Evolutionary conservation across 805 yeast genomes (phyloP).

Genomic region (Saturnispora kantuleensis): DNA sequence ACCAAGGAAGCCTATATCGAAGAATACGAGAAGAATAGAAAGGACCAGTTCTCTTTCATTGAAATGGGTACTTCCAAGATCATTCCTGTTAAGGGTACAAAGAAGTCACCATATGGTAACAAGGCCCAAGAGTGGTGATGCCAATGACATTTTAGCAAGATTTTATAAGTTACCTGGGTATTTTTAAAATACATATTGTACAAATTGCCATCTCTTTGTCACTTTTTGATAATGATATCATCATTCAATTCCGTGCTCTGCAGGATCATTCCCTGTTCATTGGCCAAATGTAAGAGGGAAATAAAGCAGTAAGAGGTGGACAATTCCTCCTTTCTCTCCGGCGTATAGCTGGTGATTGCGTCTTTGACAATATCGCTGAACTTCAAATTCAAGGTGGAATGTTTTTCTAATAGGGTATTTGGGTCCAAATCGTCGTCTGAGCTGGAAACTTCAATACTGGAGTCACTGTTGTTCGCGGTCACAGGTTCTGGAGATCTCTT

Average conservation of each 20-base stretch:
- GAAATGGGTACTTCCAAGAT: constrained; percentile 71
- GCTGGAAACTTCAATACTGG: neutral
- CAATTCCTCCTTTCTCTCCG: constrained; percentile 31
- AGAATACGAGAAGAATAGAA: constrained; percentile 70
- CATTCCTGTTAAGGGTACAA: constrained; percentile 55
- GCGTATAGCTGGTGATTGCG: constrained; percentile 28
- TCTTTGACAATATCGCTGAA: constrained; percentile 29
- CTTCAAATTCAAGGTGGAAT: constrained; percentile 12
- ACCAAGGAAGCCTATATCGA: constrained; percentile 74
- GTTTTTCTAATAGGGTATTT: constrained; percentile 3
- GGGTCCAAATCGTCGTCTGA: constrained; percentile 2
- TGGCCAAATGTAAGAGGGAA: constrained; percentile 40
- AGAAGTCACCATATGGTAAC: constrained; percentile 57
- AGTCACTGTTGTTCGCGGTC: neutral
- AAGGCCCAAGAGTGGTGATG: constrained; percentile 66
- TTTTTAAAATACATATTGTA: neutral
- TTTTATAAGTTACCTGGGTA: neutral
- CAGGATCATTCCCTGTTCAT: constrained; percentile 36
- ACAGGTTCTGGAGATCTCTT: constrained; percentile 20
- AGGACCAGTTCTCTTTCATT: constrained; percentile 75
- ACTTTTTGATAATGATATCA: constrained; percentile 28
- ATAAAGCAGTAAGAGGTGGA: constrained; percentile 44
- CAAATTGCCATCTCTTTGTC: neutral
- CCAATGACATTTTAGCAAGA: neutral
- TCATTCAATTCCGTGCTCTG: constrained; percentile 27